These are phyloP conservation scores for Nigrospora osmanthi DNA, from an alignment of 2,329 filamentous ascomycete genomes.

Conservation along the genomic window DNA sequence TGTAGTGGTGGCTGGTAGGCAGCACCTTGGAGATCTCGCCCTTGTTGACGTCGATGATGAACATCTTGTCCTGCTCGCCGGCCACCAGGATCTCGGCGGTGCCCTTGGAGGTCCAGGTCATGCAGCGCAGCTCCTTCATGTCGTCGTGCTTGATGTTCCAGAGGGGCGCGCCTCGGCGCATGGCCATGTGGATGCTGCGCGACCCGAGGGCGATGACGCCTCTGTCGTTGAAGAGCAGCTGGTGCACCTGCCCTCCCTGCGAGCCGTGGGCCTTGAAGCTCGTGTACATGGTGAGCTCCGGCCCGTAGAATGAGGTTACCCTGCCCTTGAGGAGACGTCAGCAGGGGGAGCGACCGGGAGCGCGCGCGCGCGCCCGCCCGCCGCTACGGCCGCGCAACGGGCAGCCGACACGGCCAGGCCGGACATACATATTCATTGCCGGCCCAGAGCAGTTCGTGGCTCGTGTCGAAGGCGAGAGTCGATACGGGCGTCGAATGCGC, in stretches of 20 bases:
- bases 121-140: slow-evolving; percentile 84
- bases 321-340: slow-evolving; percentile 55
- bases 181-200: slow-evolving; percentile 82
- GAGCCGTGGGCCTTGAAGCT: slow-evolving; percentile 75
- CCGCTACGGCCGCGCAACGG: not conserved
- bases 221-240: slow-evolving; percentile 85
- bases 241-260: slow-evolving; percentile 71
- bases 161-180: slow-evolving; percentile 70
- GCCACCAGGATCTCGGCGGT: slow-evolving; percentile 79
- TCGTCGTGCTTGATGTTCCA: slow-evolving; percentile 78
- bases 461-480: slow-evolving; percentile 80
- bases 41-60: slow-evolving; percentile 63
- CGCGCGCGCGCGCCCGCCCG: too few relatives aligned
- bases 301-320: slow-evolving; percentile 80
- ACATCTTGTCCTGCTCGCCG: slow-evolving; percentile 80
- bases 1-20: slow-evolving; percentile 69
- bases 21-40: slow-evolving; percentile 67
- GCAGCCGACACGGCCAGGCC: slow-evolving; percentile 2
- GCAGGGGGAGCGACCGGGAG: slow-evolving; percentile 3
- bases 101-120: slow-evolving; percentile 88
- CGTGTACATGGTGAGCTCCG: slow-evolving; percentile 81
- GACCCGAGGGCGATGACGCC: slow-evolving; percentile 81
- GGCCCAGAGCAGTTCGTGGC: slow-evolving; percentile 85
- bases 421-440: slow-evolving; percentile 77
- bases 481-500: slow-evolving; percentile 64